Conservation (phyloP, 768 basidiomycete genomes). For the Trametopsis cervina region DNA sequence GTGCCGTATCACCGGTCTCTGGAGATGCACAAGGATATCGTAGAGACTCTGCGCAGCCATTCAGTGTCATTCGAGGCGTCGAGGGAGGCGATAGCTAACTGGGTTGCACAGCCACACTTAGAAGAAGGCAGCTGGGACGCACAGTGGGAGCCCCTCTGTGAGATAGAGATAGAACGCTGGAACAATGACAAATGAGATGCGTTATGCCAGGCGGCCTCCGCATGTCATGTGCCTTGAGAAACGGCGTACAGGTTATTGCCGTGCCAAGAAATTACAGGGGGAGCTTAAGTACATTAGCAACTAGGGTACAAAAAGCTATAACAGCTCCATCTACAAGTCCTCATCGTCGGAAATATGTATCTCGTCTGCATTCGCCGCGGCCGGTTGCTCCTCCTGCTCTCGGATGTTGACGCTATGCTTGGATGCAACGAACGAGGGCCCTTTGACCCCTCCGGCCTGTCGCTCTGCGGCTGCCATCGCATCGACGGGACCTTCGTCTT, state of each 20-base stretch:
- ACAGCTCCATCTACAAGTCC: constrained; percentile 27
- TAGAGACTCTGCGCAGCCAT: constrained; percentile 55
- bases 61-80: constrained; percentile 65
- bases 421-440: constrained; percentile 75
- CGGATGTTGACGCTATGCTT: constrained; percentile 38
- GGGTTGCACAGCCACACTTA: constrained; percentile 65
- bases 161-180: constrained; percentile 74
- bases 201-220: no score
- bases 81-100: constrained; percentile 51
- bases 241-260: no score
- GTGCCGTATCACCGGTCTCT: constrained; percentile 65
- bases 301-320: constrained; percentile 16
- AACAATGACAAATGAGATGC: constrained; percentile 22
- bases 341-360: constrained; percentile 88
- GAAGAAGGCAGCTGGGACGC: constrained; percentile 64
- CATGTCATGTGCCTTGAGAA: no score
- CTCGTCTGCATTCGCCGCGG: constrained; percentile 64
- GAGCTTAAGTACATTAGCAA: background rate
- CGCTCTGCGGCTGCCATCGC: constrained; percentile 86
- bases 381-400: constrained; percentile 30
- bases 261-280: no score
- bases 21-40: constrained; percentile 45
- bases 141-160: constrained; percentile 74
- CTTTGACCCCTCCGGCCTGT: constrained; percentile 45
- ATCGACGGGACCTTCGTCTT: constrained; percentile 42